phyloP scores from a whole-genome alignment of 148 eudicot species.

The Rhododendron ovatum region DNA sequence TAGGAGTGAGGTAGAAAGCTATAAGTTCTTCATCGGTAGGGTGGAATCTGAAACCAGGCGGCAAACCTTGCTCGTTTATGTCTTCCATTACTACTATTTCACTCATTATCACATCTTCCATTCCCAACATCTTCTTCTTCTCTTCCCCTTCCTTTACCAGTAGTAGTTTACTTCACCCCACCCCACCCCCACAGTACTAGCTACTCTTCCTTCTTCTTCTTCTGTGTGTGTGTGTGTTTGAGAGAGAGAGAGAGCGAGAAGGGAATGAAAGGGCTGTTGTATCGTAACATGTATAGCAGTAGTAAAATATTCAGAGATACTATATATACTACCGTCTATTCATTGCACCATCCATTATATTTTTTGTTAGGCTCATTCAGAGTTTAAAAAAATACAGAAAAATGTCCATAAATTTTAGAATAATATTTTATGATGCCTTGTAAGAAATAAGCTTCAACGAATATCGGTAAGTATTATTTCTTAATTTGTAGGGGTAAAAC shows the following conservation, averaged over 20 bases:
- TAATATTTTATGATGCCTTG: too few relatives aligned
- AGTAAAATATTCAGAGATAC: not conserved
- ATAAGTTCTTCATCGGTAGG: slow-evolving; percentile 80
- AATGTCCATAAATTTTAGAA: too few relatives aligned
- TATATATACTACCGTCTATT: too few relatives aligned
- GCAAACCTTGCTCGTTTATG: slow-evolving; percentile 38
- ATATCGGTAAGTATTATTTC: too few relatives aligned
- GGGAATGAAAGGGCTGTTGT: not conserved
- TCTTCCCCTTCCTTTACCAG: not conserved
- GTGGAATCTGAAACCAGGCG: slow-evolving; percentile 76
- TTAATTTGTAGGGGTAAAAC: too few relatives aligned
- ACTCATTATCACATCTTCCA: slow-evolving; percentile 35
- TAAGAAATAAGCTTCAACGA: too few relatives aligned
- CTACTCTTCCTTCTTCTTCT: not conserved
- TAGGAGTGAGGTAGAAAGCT: slow-evolving; percentile 66
- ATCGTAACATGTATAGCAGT: not conserved
- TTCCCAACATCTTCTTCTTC: slow-evolving; percentile 28
- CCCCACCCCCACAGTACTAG: too few relatives aligned
- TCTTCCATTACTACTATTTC: slow-evolving; percentile 31
- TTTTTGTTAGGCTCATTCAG: too few relatives aligned
- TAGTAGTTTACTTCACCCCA: too few relatives aligned
- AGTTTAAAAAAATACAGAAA: too few relatives aligned
- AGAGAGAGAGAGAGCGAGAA: not conserved
- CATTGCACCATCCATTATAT: too few relatives aligned
- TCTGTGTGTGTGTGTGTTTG: not conserved